Evolutionary conservation across 345 rosid species (phyloP).

Genomic region (Nephelium lappaceum): DNA sequence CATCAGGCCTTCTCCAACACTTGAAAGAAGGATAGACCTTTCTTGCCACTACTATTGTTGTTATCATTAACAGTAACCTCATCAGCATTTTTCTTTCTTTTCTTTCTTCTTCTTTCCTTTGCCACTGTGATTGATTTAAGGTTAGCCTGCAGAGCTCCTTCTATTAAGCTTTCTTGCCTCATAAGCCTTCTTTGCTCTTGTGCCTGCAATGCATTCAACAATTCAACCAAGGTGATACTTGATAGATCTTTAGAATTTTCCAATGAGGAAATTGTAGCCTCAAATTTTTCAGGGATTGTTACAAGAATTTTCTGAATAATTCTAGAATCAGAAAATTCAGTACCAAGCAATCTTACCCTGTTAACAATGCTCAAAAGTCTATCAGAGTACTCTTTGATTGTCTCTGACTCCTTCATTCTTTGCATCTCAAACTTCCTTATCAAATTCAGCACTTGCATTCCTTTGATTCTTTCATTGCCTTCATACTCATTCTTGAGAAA

Average conservation of each 20-base stretch:
- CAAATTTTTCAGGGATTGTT: conserved; percentile 16
- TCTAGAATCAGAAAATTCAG: not conserved
- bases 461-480: conserved; percentile 1
- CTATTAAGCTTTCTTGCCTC: no score
- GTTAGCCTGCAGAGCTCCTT: no score
- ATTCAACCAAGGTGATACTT: not conserved
- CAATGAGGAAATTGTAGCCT: not conserved
- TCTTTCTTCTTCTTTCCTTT: no score
- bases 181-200: no score
- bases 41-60: no score
- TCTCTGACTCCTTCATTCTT: not conserved
- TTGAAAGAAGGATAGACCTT: no score
- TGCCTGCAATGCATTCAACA: no score
- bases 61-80: no score
- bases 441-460: not conserved
- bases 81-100: no score
- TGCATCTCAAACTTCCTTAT: not conserved
- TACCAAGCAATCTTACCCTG: conserved; percentile 11
- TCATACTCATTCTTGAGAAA: conserved; percentile 11
- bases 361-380: not conserved
- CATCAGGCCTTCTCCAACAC: no score
- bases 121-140: no score
- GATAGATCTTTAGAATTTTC: not conserved
- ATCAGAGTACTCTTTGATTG: not conserved
- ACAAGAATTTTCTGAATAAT: conserved; percentile 7